Base-by-base conservation (phyloP, 306 rosid genomes). In the Rosa chinensis region DNA sequence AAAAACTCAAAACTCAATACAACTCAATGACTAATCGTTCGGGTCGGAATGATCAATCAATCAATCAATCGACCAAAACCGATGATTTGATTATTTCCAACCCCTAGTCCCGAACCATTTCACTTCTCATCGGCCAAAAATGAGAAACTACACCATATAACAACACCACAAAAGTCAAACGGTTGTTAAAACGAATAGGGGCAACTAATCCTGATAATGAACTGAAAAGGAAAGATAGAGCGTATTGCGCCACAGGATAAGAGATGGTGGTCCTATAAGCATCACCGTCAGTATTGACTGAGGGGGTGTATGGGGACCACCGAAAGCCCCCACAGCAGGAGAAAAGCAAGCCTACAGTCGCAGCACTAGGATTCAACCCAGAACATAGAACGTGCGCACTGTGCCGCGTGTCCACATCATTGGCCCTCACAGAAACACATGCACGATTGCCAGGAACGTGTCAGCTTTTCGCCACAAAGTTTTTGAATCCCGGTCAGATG, bases 391-490 rank as follows among this genome's bases (percentile, higher is more conserved):
- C 84, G 71, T 75, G 80, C 64, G 64, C 77, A 21, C 77, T 21
- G 45, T 14, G 52, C 84, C 49, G 49, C 77, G 76, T 77, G 86
- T 86, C 85, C 73, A 82, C 84, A 79, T 88, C 89, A 84, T 82
- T 84, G 85, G 80, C 78, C 78, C 44, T 82, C 84, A 66, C 86
- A 39, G 85, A 78, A 84, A 84, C 86, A 86, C 83, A 84, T 87
- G 90, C 89, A 81, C 64, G 80, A 44, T 73, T 67, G 43, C 37
- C 2, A 37, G 3, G 55, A 89, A 84, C 86, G 84, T 84, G 84
- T 81, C 84, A 21, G 35, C 58, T 5, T 59, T 48, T 49, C 20
- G 7, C 18, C 21, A 39, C 39, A 20, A 4, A 55, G 14, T 6
- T 44, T 44, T 21, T 17, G 11, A 3, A 53, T 14, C 6, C 50